These are phyloP conservation scores for Fragaria iinumae DNA, from an alignment of 306 rosid genomes.

Conservation along the genomic window DNA sequence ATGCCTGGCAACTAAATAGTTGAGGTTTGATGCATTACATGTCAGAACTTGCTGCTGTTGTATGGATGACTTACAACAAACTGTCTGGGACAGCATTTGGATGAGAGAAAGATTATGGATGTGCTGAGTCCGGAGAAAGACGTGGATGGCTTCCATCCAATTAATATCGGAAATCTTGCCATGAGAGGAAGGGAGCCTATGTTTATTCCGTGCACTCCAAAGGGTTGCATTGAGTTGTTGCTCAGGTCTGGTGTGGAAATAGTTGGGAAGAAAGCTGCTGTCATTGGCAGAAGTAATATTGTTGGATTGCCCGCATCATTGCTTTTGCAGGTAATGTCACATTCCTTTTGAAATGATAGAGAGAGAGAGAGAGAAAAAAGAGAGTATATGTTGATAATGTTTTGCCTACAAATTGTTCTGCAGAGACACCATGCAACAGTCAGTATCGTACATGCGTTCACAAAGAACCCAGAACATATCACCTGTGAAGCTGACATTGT, in stretches of 20 bases:
- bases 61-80: slow-evolving; percentile 44
- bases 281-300: slow-evolving; percentile 88
- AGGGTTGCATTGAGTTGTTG: slow-evolving; percentile 85
- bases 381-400: background rate
- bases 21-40: slow-evolving; percentile 29
- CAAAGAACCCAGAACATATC: slow-evolving; percentile 66
- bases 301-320: slow-evolving; percentile 85
- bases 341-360: background rate
- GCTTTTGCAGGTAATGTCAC: slow-evolving; percentile 66
- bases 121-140: slow-evolving; percentile 67
- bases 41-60: slow-evolving; percentile 36
- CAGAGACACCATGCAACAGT: slow-evolving; percentile 97
- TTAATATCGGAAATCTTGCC: slow-evolving; percentile 83
- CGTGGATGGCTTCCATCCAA: slow-evolving; percentile 91
- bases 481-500: slow-evolving; percentile 80
- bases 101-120: slow-evolving; percentile 60
- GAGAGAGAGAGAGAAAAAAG: background rate
- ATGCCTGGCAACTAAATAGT: slow-evolving; percentile 24
- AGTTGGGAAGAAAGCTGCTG: slow-evolving; percentile 76
- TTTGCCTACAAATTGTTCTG: slow-evolving; percentile 16
- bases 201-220: slow-evolving; percentile 90
- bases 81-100: slow-evolving; percentile 73
- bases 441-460: slow-evolving; percentile 67
- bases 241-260: slow-evolving; percentile 78
- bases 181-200: slow-evolving; percentile 81